phyloP scores from a whole-genome alignment of 257 asterid genomes.

The Coffea eugenioides region DNA sequence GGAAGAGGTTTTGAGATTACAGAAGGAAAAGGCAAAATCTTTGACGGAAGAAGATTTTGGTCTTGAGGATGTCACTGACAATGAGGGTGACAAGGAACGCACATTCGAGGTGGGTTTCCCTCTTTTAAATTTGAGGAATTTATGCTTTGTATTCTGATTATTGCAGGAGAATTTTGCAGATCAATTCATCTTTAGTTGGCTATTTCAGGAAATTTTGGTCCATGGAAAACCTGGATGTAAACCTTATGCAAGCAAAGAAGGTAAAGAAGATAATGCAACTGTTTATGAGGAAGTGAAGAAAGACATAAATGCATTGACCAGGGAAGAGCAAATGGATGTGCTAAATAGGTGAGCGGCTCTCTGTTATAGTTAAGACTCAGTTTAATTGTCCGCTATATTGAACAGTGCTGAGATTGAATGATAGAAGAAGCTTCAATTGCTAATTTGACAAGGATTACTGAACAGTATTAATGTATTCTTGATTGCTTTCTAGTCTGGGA shows the following conservation, averaged over 20 bases:
- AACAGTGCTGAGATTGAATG: not conserved
- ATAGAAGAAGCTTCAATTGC: too few species aligned
- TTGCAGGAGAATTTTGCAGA: not conserved
- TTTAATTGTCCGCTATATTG: not conserved
- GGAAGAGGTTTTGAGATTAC: constrained; percentile 65
- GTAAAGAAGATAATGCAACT: constrained; percentile 42
- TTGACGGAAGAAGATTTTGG: constrained; percentile 74
- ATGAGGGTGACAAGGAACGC: constrained; percentile 57
- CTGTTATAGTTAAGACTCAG: not conserved
- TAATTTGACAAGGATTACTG: not conserved
- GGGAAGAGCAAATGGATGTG: constrained; percentile 90
- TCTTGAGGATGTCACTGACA: constrained; percentile 50
- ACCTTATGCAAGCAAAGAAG: constrained; percentile 40
- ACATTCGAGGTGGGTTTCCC: constrained; percentile 58
- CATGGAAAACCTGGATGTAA: constrained; percentile 40
- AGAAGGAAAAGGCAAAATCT: constrained; percentile 47
- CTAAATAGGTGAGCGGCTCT: constrained; percentile 60
- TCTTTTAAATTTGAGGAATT: not conserved
- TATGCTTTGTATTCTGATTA: not conserved
- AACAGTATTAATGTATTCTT: not conserved
- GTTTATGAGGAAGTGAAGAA: constrained; percentile 62
- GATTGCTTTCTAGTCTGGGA: not conserved
- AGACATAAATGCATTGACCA: constrained; percentile 69
- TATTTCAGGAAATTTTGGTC: constrained; percentile 62
- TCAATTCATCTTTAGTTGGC: not conserved